These are phyloP conservation scores for Rhododendron mucronatum DNA, from an alignment of 148 eudicot genomes.

Conservation along the genomic window DNA sequence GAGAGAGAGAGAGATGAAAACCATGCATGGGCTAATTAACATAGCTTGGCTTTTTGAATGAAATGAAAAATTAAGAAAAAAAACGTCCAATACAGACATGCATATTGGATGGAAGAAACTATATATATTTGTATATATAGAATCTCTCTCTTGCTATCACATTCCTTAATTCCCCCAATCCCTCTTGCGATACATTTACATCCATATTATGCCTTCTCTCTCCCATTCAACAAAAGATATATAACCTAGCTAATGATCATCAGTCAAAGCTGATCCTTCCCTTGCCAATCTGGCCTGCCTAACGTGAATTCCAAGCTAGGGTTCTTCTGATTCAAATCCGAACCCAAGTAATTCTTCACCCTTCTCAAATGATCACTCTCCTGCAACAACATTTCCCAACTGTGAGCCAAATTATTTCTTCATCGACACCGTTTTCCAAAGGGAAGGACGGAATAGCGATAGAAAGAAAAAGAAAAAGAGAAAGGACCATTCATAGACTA, in stretches of 20 bases:
- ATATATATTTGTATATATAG: background rate
- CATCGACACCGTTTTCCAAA: background rate
- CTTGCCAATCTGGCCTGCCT: slow-evolving; percentile 39
- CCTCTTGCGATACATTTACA: background rate
- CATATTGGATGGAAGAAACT: background rate
- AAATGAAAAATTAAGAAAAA: background rate
- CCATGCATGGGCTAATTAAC: background rate
- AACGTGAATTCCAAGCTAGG: slow-evolving; percentile 36
- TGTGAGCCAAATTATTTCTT: background rate
- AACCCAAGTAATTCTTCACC: slow-evolving; percentile 19
- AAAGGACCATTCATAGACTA: background rate
- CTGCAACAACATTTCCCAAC: slow-evolving; percentile 14
- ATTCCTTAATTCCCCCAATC: background rate
- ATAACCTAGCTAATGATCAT: background rate
- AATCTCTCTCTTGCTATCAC: background rate
- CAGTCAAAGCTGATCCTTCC: slow-evolving; percentile 11
- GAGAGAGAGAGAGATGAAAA: too few species aligned
- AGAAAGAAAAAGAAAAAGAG: too few species aligned
- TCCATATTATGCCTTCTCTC: background rate
- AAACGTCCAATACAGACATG: background rate
- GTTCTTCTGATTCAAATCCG: slow-evolving; percentile 24
- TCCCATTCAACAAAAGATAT: background rate
- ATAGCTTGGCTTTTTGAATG: background rate
- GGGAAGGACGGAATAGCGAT: background rate
- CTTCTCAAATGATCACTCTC: slow-evolving; percentile 17